Base-by-base conservation (phyloP, 192 early-diverging fungal species). In the Coemansia sp. region DNA sequence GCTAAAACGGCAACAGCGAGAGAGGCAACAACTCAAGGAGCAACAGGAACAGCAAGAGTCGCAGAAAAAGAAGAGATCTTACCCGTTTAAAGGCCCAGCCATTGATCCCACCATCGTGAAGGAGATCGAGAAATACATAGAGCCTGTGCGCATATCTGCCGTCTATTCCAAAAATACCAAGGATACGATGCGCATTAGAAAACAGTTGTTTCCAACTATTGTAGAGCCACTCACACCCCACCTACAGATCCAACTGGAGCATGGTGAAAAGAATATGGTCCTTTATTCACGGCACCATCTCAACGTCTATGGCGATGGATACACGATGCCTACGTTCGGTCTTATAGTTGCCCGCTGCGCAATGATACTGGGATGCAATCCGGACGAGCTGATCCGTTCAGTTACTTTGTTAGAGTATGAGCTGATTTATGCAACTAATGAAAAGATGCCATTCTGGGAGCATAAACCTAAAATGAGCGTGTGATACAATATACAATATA, bases 321-420 rank as follows among this genome's bases (percentile, higher is more conserved):
- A 81, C 61, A 72, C 68, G 56, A 42, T 75, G 7, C 72, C 78
- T 13, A 61, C 40, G 2, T 35, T 81, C n/a, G 78, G 78, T 2
- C 63, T 81, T 49, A 43, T 81, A 6, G 21, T 68, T 7, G 70
- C 69, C 20, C 78, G 78, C 25, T 75, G 78, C n/a, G 68, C 78
- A 29, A 56, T 57, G 59, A 29, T 81, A 26, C 61, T 72, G 13
- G 78, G 78, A 16, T 71, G 65, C 39, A 55, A 60, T 10, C 61
- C 67, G 30, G 20, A 51, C 2, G 57, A 20, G n/a, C 63, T 80
- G 9, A 23, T 67, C 18, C 28, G 31, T 7, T 25, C 23, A 15
- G 21, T 75, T 2, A 26, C 62, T 29, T 5, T 2, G 12, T 23
- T 70, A 6, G 72, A 75, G 28, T 20, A 59, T 20, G 5, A 20